A percentile compares a stretch with the other conserved stretches of the same genome.
Evolutionary conservation across 2,329 filamentous ascomycete genomes (phyloP).

Genomic region (Stemphylium beticola): DNA sequence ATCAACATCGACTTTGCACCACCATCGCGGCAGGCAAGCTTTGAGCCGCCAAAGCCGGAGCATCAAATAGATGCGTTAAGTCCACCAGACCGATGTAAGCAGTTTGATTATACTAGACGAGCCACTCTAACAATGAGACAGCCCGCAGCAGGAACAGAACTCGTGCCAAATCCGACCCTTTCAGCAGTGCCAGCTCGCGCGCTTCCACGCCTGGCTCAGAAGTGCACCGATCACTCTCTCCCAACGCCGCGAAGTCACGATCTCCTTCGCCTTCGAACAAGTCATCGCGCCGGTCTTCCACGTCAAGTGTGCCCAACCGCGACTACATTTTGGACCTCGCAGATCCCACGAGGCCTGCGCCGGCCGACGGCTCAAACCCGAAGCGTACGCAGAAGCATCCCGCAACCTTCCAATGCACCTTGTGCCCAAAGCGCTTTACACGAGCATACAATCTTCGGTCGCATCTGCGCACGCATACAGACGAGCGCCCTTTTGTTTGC

Average conservation of each 20-base stretch:
- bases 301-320: conserved; percentile 61
- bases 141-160: conserved; percentile 63
- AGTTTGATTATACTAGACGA: conserved; percentile 16
- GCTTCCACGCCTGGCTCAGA: conserved; percentile 51
- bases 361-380: conserved; percentile 52
- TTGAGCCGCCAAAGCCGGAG: conserved; percentile 70
- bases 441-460: conserved; percentile 95
- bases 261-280: conserved; percentile 58
- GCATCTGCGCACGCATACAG: conserved; percentile 93
- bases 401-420: conserved; percentile 90
- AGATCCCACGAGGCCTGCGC: conserved; percentile 79
- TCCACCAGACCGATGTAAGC: conserved; percentile 72
- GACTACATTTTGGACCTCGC: conserved; percentile 90
- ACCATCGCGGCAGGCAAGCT: conserved; percentile 68
- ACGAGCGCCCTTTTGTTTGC: conserved; percentile 96
- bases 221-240: conserved; percentile 50
- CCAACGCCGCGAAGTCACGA: conserved; percentile 52
- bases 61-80: conserved; percentile 76
- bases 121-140: conserved; percentile 38
- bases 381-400: conserved; percentile 97
- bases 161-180: conserved; percentile 66
- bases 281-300: conserved; percentile 57
- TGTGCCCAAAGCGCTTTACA: conserved; percentile 96
- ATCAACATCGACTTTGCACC: conserved; percentile 95
- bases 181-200: conserved; percentile 56